A percentile compares a stretch with the other conserved stretches of the same genome.
Conservation (phyloP, 1,284 basidiomycete genomes). For the Ganoderma multipileum region DNA sequence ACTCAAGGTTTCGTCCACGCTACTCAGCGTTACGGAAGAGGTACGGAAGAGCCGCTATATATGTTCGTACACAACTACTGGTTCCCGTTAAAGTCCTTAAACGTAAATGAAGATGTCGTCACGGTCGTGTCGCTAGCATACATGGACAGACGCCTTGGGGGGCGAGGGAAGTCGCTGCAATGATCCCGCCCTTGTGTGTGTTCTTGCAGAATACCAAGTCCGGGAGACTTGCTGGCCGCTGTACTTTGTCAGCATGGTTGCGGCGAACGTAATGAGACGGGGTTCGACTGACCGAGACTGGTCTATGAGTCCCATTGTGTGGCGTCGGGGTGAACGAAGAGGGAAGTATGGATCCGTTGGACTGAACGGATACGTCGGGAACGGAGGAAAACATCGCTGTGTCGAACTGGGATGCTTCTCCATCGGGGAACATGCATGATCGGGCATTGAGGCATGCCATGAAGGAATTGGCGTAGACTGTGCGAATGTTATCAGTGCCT, state of each 20-base stretch:
- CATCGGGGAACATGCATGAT: conserved; percentile 17
- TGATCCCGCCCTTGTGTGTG: conserved; percentile 11
- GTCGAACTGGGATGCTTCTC: conserved; percentile 20
- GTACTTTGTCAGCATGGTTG: not conserved
- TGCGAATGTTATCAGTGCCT: not conserved
- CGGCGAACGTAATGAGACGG: not conserved
- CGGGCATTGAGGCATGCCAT: conserved; percentile 30
- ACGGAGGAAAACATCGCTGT: conserved; percentile 29
- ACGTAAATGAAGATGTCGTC: conserved; percentile 4
- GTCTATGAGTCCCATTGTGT: conserved; percentile 13
- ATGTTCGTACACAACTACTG: not conserved
- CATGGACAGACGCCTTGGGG: conserved; percentile 24
- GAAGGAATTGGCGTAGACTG: conserved; percentile 32
- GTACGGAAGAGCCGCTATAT: not conserved
- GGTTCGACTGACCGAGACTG: conserved; percentile 19
- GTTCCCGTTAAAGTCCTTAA: not conserved
- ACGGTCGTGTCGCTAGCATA: conserved; percentile 25
- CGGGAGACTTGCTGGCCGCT: conserved; percentile 28
- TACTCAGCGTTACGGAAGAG: not conserved
- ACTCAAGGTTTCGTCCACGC: not conserved
- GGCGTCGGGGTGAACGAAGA: conserved; percentile 18
- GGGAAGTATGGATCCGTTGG: conserved; percentile 23
- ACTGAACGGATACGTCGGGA: conserved; percentile 28
- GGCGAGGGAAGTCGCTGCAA: conserved; percentile 5
- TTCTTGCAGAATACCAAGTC: conserved; percentile 29